Evolutionary conservation across 2,329 filamentous ascomycete species (phyloP).

Genomic region (Curvularia eragrostidis): DNA sequence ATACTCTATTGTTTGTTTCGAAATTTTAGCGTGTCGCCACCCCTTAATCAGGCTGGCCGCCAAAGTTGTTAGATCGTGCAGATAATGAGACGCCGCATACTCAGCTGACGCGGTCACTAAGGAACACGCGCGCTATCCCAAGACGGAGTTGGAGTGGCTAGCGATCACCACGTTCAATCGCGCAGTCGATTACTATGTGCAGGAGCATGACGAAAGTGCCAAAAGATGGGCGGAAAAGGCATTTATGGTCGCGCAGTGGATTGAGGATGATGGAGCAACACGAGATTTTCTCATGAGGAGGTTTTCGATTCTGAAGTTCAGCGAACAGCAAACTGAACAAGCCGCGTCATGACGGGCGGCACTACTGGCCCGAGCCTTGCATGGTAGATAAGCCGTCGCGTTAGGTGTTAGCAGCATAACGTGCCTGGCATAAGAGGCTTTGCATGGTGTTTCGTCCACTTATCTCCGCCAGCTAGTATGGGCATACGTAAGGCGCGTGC

Average conservation of each 20-base stretch:
- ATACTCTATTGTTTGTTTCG: constrained; percentile 17
- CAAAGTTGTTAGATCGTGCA: constrained; percentile 22
- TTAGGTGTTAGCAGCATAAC: constrained; percentile 4
- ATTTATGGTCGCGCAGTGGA: constrained; percentile 65
- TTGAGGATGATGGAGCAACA: constrained; percentile 57
- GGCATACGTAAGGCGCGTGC: constrained; percentile 9
- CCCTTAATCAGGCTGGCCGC: constrained; percentile 21
- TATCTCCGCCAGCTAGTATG: constrained; percentile 1
- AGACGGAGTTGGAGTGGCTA: constrained; percentile 78
- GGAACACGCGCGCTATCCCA: constrained; percentile 63
- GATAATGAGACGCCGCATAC: constrained; percentile 2
- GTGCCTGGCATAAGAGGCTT: constrained; percentile 11
- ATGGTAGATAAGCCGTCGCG: constrained; percentile 3
- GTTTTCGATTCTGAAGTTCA: constrained; percentile 46
- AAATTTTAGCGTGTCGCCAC: background rate
- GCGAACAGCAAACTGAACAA: constrained; percentile 1
- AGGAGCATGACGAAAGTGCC: constrained; percentile 62
- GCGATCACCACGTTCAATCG: constrained; percentile 67
- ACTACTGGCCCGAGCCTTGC: background rate
- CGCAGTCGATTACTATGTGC: constrained; percentile 64
- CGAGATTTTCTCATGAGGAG: constrained; percentile 50
- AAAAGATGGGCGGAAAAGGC: constrained; percentile 69
- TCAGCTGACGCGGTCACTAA: constrained; percentile 33
- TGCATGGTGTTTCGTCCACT: constrained; percentile 5
- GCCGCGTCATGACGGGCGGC: background rate